These are phyloP conservation scores for Sporothrix pallida DNA, from an alignment of 2,329 filamentous ascomycete species.

Conservation along the genomic window DNA sequence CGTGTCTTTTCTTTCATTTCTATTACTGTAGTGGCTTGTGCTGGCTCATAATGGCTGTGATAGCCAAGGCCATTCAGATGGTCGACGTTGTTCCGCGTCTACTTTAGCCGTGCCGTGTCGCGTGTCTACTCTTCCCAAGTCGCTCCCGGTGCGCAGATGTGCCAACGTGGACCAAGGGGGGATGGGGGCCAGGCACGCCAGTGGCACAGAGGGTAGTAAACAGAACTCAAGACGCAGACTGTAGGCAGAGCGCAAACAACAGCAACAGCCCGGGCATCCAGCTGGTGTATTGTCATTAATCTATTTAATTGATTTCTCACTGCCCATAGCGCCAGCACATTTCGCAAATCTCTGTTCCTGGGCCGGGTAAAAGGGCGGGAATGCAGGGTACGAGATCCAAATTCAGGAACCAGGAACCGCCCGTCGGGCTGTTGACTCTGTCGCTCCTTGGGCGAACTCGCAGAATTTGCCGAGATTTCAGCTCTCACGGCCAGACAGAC, in stretches of 20 bases:
- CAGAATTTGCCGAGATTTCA: too few species aligned
- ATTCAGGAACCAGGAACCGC: slow-evolving; percentile 18
- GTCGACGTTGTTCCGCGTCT: not conserved
- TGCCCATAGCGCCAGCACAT: not conserved
- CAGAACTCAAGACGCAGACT: too few species aligned
- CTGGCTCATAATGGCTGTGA: too few species aligned
- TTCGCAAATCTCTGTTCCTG: slow-evolving; percentile 18
- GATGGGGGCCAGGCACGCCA: too few species aligned
- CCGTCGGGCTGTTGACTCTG: not conserved
- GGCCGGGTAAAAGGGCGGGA: not conserved
- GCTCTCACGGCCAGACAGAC: too few species aligned
- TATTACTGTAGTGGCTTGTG: not conserved
- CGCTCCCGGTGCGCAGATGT: too few species aligned
- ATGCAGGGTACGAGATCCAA: not conserved
- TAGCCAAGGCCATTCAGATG: not conserved
- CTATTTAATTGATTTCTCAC: too few species aligned
- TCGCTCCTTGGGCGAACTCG: too few species aligned
- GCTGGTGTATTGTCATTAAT: slow-evolving; percentile 12
- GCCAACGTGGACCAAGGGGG: not conserved
- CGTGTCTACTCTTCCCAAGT: slow-evolving; percentile 24
- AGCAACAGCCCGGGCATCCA: too few species aligned
- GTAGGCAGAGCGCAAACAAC: too few species aligned
- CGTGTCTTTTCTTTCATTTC: not conserved
- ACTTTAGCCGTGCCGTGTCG: slow-evolving; percentile 23
- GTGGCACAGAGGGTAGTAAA: too few species aligned